Conservation (phyloP, 2,329 filamentous ascomycete species). For the Verticillium nonalfalfae region DNA sequence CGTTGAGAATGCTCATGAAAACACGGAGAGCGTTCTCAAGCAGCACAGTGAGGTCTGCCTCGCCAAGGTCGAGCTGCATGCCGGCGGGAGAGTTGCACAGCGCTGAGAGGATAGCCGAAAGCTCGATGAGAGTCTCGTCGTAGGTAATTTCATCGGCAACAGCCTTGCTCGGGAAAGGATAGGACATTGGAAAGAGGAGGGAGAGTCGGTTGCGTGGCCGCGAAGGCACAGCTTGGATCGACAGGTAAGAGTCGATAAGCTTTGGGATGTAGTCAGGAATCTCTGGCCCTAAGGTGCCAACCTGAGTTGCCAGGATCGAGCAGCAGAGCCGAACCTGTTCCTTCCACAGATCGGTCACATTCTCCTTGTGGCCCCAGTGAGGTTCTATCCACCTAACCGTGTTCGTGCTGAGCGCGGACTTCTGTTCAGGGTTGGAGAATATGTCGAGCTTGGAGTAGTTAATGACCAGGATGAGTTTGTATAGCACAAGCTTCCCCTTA, state of each 20-base stretch:
- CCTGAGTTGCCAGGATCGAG: conserved; percentile 82
- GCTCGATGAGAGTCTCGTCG: conserved; percentile 82
- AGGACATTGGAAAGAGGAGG: conserved; percentile 81
- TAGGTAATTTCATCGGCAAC: conserved; percentile 58
- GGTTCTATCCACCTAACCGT: conserved; percentile 88
- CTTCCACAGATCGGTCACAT: conserved; percentile 78
- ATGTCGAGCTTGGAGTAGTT: conserved; percentile 80
- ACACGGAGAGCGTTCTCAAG: conserved; percentile 76
- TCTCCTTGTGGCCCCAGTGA: conserved; percentile 76
- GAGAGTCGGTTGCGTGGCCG: conserved; percentile 64
- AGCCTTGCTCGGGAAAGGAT: conserved; percentile 76
- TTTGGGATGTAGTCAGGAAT: conserved; percentile 87
- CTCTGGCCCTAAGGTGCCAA: conserved; percentile 70
- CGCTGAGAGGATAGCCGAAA: conserved; percentile 80
- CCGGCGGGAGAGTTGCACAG: conserved; percentile 68
- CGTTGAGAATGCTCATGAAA: conserved; percentile 81
- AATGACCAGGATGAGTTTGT: conserved; percentile 87
- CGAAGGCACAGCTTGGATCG: conserved; percentile 54
- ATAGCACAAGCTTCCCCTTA: conserved; percentile 85
- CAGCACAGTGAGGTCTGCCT: conserved; percentile 68
- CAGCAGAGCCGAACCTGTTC: conserved; percentile 92
- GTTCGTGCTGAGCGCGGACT: conserved; percentile 67
- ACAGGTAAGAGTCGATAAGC: conserved; percentile 81
- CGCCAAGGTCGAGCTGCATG: conserved; percentile 68
- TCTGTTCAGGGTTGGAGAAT: conserved; percentile 73